These are phyloP conservation scores for Saturnispora silvae DNA, from an alignment of 805 yeast genomes.

Conservation along the genomic window DNA sequence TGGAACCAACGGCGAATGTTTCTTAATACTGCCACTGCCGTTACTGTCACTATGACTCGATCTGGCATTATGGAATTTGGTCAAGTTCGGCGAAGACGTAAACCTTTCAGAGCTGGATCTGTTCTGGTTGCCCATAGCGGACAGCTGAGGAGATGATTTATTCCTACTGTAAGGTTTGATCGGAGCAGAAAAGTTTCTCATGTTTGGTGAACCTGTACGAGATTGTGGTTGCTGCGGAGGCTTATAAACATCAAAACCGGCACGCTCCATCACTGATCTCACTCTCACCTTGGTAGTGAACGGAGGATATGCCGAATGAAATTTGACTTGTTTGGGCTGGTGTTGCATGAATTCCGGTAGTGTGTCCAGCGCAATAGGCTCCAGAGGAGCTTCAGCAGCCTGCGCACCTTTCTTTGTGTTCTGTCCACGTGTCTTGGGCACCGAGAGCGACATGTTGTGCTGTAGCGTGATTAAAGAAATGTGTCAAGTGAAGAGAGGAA, in stretches of 20 bases:
- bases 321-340: constrained; percentile 25
- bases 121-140: too few relatives aligned
- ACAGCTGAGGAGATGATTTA: not conserved
- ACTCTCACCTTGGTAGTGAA: constrained; percentile 51
- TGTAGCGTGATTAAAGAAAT: too few relatives aligned
- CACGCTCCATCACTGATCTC: constrained; percentile 67
- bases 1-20: too few relatives aligned
- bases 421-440: too few relatives aligned
- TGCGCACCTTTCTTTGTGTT: not conserved
- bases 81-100: too few relatives aligned
- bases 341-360: constrained; percentile 26
- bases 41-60: too few relatives aligned
- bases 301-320: constrained; percentile 59
- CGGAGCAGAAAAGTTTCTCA: constrained; percentile 19
- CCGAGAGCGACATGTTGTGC: too few relatives aligned
- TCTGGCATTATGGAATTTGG: too few relatives aligned
- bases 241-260: constrained; percentile 60
- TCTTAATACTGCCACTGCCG: too few relatives aligned
- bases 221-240: constrained; percentile 13
- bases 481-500: too few relatives aligned
- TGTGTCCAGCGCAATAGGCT: constrained; percentile 18
- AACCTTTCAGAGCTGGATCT: too few relatives aligned
- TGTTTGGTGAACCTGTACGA: constrained; percentile 4
- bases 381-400: not conserved
- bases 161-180: constrained; percentile 4